These are phyloP conservation scores for Talaromyces rugulosus DNA, from an alignment of 2,329 filamentous ascomycete species.

Conservation along the genomic window DNA sequence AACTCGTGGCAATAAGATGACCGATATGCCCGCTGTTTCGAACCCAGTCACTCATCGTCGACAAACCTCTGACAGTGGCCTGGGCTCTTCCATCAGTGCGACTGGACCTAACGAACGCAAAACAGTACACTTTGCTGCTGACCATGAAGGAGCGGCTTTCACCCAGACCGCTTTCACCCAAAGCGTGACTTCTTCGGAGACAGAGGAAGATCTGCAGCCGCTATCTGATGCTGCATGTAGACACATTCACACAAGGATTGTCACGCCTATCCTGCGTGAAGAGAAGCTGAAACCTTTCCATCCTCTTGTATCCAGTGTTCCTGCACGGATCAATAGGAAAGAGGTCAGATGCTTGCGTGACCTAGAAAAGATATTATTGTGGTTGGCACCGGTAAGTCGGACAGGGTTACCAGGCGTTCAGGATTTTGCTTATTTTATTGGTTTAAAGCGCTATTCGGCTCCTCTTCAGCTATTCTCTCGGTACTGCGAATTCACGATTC, in stretches of 20 bases:
- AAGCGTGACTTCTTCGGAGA: slow-evolving; percentile 49
- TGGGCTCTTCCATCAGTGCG: slow-evolving; percentile 75
- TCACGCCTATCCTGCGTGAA: slow-evolving; percentile 73
- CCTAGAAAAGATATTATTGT: slow-evolving; percentile 87
- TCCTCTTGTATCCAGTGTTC: slow-evolving; percentile 71
- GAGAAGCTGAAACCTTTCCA: slow-evolving; percentile 73
- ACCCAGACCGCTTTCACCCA: slow-evolving; percentile 42
- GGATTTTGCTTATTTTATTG: slow-evolving; percentile 61
- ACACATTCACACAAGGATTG: slow-evolving; percentile 73
- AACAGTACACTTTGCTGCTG: neutral
- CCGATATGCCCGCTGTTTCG: slow-evolving; percentile 36
- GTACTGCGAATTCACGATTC: slow-evolving; percentile 87
- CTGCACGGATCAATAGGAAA: slow-evolving; percentile 73
- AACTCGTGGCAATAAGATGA: slow-evolving; percentile 42
- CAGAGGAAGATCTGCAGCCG: slow-evolving; percentile 44
- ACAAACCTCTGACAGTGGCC: slow-evolving; percentile 79
- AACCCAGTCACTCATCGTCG: slow-evolving; percentile 40
- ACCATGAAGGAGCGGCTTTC: neutral
- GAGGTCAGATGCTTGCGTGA: slow-evolving; percentile 89
- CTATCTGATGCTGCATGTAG: slow-evolving; percentile 67
- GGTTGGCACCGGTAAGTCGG: slow-evolving; percentile 88
- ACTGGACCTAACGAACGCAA: slow-evolving; percentile 16
- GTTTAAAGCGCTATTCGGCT: slow-evolving; percentile 65
- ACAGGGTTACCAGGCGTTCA: slow-evolving; percentile 55
- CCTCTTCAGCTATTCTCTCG: neutral